These are phyloP conservation scores for Hagleromyces aurorensis DNA, from an alignment of 805 yeast genomes.

Conservation along the genomic window DNA sequence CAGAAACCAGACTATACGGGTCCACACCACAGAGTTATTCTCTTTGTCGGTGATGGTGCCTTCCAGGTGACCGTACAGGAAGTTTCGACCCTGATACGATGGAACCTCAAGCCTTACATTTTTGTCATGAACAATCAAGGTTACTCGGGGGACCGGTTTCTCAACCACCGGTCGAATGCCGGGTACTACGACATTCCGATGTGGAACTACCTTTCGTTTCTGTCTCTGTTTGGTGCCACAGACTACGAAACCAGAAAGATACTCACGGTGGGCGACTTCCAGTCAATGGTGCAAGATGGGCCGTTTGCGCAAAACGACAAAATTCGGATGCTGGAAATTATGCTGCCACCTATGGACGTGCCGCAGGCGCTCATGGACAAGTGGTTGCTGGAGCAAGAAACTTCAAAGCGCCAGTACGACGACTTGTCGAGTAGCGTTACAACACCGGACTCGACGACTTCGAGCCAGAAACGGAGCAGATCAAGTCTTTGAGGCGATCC, in stretches of 20 bases:
- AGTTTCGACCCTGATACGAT: slow-evolving; percentile 48
- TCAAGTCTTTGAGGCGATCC: no score
- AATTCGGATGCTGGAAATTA: slow-evolving; percentile 48
- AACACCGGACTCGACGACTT: no score
- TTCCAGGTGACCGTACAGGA: slow-evolving; percentile 62
- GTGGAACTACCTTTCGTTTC: slow-evolving; percentile 45
- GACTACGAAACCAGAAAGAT: slow-evolving; percentile 38
- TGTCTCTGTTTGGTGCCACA: slow-evolving; percentile 49
- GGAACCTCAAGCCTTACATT: slow-evolving; percentile 49
- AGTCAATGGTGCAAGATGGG: slow-evolving; percentile 34
- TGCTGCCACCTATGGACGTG: slow-evolving; percentile 54
- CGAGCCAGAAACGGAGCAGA: no score
- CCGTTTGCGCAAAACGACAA: slow-evolving; percentile 36
- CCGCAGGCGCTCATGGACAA: slow-evolving; percentile 32
- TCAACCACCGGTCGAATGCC: slow-evolving; percentile 46
- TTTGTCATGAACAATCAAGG: slow-evolving; percentile 59
- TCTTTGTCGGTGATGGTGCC: slow-evolving; percentile 64
- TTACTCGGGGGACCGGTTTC: slow-evolving; percentile 56
- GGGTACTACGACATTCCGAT: slow-evolving; percentile 53
- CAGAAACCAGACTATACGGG: slow-evolving; percentile 19
- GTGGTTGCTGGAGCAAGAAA: slow-evolving; percentile 22
- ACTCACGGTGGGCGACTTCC: slow-evolving; percentile 42
- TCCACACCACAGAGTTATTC: slow-evolving; percentile 42
- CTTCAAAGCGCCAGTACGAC: slow-evolving; percentile 18
- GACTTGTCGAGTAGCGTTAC: no score